Conservation (phyloP, 1,284 basidiomycete species). For the Gymnopus androsaceus region DNA sequence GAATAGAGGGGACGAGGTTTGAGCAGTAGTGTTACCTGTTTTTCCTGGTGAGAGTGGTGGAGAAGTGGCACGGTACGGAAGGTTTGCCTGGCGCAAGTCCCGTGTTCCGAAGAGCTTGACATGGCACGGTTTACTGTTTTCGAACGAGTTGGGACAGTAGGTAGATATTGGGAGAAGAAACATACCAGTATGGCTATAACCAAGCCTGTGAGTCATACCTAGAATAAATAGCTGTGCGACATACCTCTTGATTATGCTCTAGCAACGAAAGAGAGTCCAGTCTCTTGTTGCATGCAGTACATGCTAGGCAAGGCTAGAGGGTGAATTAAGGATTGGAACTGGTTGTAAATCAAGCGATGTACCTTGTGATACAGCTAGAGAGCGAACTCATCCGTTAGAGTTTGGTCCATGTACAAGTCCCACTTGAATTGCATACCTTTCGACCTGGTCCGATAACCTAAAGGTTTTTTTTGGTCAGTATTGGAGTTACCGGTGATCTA, state of each 20-base stretch:
- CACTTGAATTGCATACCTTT: constrained; percentile 52
- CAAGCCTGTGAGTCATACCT: constrained; percentile 14
- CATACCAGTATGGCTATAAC: constrained; percentile 65
- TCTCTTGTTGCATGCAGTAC: constrained; percentile 69
- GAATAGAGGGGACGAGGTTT: constrained; percentile 13
- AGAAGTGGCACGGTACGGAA: constrained; percentile 48
- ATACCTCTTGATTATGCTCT: constrained; percentile 74
- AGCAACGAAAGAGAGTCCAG: constrained; percentile 72
- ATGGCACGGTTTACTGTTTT: constrained; percentile 70
- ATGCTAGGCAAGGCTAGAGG: constrained; percentile 67
- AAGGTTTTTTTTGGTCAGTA: constrained; percentile 10
- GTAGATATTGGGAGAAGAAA: not conserved
- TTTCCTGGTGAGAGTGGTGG: constrained; percentile 26
- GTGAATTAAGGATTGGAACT: not conserved
- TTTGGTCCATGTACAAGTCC: constrained; percentile 2
- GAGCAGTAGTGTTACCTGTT: constrained; percentile 12
- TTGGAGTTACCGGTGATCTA: not conserved
- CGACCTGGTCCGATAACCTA: constrained; percentile 80
- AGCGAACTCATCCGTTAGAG: constrained; percentile 4
- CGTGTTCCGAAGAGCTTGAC: constrained; percentile 70
- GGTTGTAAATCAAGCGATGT: not conserved
- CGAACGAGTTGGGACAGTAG: constrained; percentile 13
- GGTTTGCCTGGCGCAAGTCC: constrained; percentile 74
- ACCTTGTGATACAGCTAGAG: constrained; percentile 77
- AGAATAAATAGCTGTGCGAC: constrained; percentile 24